Percentiles rank a stretch among this genome's conserved stretches.
Conservation (phyloP, 1,284 basidiomycete species). For the Trametes versicolor region DNA sequence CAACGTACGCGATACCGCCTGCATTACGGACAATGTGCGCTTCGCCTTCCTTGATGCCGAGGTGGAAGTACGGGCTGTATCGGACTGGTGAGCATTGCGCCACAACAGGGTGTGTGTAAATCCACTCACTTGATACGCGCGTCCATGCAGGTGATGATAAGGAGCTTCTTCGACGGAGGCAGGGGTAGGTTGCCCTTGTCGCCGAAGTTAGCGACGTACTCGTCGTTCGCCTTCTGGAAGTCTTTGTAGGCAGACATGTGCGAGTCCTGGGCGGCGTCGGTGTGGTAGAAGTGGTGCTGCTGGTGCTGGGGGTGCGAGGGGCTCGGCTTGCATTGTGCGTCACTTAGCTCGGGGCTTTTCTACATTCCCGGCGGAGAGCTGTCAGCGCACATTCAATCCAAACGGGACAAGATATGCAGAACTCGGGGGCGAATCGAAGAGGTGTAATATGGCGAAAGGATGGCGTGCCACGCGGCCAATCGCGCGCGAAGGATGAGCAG, state of each 20-base stretch:
- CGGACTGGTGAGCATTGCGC: not conserved
- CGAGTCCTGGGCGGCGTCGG: not conserved
- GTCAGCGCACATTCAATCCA: not conserved
- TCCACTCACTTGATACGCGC: conserved; percentile 59
- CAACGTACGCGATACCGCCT: conserved; percentile 66
- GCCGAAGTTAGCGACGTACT: conserved; percentile 54
- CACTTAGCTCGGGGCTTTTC: conserved; percentile 34
- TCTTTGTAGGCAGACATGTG: conserved; percentile 43
- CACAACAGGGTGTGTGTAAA: not conserved
- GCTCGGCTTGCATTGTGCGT: conserved; percentile 25
- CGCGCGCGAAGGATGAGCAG: not conserved
- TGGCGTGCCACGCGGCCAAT: conserved; percentile 22
- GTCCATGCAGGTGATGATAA: conserved; percentile 76
- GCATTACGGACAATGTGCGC: conserved; percentile 78
- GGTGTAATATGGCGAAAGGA: conserved; percentile 26
- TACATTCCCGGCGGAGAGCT: conserved; percentile 10
- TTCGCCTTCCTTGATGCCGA: conserved; percentile 71
- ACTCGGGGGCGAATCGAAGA: conserved; percentile 4
- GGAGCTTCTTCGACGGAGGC: conserved; percentile 61
- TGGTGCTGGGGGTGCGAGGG: conserved; percentile 19
- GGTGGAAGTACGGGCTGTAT: conserved; percentile 61
- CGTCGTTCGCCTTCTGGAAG: conserved; percentile 49
- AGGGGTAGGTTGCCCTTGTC: conserved; percentile 57
- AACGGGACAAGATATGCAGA: not conserved
- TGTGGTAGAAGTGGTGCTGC: conserved; percentile 8